phyloP scores from a whole-genome alignment of 176 grass and related monocot species.

The Cenchrus purpureus region DNA sequence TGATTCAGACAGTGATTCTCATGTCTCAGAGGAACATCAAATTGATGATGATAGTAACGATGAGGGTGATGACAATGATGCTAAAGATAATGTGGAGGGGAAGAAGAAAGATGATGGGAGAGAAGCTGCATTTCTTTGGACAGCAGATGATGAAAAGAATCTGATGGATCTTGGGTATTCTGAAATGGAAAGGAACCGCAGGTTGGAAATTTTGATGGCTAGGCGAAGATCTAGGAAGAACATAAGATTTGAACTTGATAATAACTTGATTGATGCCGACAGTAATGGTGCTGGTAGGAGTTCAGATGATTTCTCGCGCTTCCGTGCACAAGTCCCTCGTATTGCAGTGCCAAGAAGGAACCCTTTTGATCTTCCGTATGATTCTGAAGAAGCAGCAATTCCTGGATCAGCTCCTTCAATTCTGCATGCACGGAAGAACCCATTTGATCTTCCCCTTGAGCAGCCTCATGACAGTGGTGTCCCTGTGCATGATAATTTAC shows the following conservation, averaged over 20 bases:
- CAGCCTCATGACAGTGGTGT: conserved; percentile 38
- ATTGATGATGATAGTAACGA: conserved; percentile 69
- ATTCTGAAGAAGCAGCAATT: conserved; percentile 57
- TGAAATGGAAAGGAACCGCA: conserved; percentile 88
- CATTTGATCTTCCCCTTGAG: conserved; percentile 82
- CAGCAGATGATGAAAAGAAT: conserved; percentile 93
- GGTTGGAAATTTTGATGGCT: conserved; percentile 89
- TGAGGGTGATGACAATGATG: conserved; percentile 46
- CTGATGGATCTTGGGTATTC: conserved; percentile 93
- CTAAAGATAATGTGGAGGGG: conserved; percentile 56
- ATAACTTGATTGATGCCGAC: conserved; percentile 53
- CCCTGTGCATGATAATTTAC: conserved; percentile 45
- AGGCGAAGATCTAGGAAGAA: conserved; percentile 87
- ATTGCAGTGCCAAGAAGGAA: conserved; percentile 76
- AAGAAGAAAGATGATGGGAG: conserved; percentile 60
- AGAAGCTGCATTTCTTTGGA: conserved; percentile 79
- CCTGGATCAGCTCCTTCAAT: conserved; percentile 93
- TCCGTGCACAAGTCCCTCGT: conserved; percentile 55
- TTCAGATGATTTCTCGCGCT: conserved; percentile 56
- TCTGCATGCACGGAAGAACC: conserved; percentile 63
- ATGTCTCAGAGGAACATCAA: conserved; percentile 58
- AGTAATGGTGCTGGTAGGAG: conserved; percentile 38
- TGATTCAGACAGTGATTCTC: conserved; percentile 62
- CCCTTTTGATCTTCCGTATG: conserved; percentile 79
- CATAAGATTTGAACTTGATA: conserved; percentile 68